Evolutionary conservation across 2,329 filamentous ascomycete species (phyloP).

Genomic region (Xylaria sp.): DNA sequence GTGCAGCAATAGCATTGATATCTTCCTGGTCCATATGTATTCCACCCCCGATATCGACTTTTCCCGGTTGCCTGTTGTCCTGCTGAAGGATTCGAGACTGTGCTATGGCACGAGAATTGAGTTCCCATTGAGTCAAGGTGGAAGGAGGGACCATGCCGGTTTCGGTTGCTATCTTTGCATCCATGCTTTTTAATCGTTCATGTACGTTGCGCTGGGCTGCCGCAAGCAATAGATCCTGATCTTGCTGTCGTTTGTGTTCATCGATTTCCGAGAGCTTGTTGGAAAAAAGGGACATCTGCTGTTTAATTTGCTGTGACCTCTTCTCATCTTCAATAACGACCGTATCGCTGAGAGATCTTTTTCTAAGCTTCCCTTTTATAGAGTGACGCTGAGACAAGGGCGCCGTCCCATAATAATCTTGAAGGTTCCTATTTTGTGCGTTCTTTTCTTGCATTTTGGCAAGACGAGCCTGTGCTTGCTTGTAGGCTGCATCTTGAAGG

Average conservation of each 20-base stretch:
- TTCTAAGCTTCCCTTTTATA: constrained; percentile 65
- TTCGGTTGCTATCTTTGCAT: constrained; percentile 79
- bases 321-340: constrained; percentile 70
- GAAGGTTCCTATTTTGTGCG: constrained; percentile 69
- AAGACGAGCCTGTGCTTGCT: constrained; percentile 83
- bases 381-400: constrained; percentile 57
- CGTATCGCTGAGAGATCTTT: constrained; percentile 74
- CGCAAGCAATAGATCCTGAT: constrained; percentile 79
- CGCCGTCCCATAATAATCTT: constrained; percentile 76
- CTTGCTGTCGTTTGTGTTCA: constrained; percentile 75
- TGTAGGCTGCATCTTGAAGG: constrained; percentile 88
- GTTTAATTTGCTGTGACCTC: constrained; percentile 76
- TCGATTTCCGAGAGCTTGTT: constrained; percentile 75
- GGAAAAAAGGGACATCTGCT: constrained; percentile 82
- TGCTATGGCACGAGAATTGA: constrained; percentile 76
- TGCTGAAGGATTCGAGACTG: constrained; percentile 70
- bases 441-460: constrained; percentile 81
- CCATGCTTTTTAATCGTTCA: constrained; percentile 79
- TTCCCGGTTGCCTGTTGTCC: constrained; percentile 63
- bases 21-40: constrained; percentile 81
- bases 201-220: constrained; percentile 89
- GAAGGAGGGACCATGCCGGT: constrained; percentile 78
- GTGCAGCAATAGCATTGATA: constrained; percentile 81
- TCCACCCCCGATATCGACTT: constrained; percentile 79
- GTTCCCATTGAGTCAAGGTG: constrained; percentile 80